Evolutionary conservation across 768 basidiomycete species (phyloP).

Genomic region (Boletus rufocinnamomeus): DNA sequence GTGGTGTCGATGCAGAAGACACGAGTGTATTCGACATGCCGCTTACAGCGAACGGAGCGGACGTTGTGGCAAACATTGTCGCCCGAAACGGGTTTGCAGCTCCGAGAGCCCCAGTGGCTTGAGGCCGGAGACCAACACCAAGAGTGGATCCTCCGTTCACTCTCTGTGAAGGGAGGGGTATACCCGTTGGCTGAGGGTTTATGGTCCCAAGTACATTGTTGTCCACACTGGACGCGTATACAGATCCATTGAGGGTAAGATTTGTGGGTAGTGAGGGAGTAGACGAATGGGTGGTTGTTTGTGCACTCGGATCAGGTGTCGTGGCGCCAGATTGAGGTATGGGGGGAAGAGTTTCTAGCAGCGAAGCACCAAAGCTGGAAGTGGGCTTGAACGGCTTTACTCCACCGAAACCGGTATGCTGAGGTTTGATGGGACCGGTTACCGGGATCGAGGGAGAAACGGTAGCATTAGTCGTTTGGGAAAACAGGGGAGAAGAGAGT

Average conservation of each 20-base stretch:
- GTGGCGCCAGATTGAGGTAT: conserved; percentile 60
- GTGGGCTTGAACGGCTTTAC: conserved; percentile 83
- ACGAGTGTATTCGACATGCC: conserved; percentile 11
- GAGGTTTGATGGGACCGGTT: conserved; percentile 39
- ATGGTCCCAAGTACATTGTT: conserved; percentile 30
- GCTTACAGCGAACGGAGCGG: conserved; percentile 16
- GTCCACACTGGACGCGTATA: conserved; percentile 16
- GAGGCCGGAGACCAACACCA: conserved; percentile 56
- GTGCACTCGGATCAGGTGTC: conserved; percentile 41
- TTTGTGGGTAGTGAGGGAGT: conserved; percentile 32
- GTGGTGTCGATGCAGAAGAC: conserved; percentile 30
- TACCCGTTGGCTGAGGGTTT: conserved; percentile 39
- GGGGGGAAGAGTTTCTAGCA: conserved; percentile 74
- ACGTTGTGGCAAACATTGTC: conserved; percentile 51
- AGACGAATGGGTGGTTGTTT: conserved; percentile 13
- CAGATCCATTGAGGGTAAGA: conserved; percentile 12
- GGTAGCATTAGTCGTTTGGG: conserved; percentile 53
- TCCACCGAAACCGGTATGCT: conserved; percentile 55
- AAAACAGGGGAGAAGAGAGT: conserved; percentile 46
- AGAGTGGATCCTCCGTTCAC: conserved; percentile 30
- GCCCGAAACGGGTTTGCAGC: conserved; percentile 66
- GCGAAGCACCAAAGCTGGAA: conserved; percentile 74
- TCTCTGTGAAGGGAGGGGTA: conserved; percentile 10
- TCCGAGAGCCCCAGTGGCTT: conserved; percentile 55
- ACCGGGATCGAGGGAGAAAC: conserved; percentile 37